Conservation (phyloP, 495 filamentous ascomycete genomes). For the Daldinia vernicosa region DNA sequence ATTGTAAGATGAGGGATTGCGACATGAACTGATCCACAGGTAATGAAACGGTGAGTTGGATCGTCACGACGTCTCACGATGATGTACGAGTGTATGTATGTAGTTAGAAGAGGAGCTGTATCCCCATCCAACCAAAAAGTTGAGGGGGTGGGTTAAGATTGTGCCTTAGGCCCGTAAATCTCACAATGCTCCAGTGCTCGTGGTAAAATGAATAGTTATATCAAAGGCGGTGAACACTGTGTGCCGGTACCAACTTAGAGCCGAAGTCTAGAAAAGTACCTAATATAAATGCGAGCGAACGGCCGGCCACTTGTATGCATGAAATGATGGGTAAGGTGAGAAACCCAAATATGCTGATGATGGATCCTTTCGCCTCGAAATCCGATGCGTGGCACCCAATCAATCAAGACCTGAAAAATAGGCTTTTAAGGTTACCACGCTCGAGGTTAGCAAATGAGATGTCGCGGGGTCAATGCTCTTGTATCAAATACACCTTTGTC, state of each 20-base stretch:
- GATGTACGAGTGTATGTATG: slow-evolving; percentile 27
- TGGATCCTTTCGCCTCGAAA: slow-evolving; percentile 40
- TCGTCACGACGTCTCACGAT: slow-evolving; percentile 38
- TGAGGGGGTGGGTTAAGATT: slow-evolving; percentile 19
- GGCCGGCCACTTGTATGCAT: slow-evolving; percentile 26
- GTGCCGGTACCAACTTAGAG: background rate
- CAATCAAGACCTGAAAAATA: slow-evolving; percentile 22
- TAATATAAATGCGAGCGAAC: slow-evolving; percentile 19
- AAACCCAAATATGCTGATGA: slow-evolving; percentile 30
- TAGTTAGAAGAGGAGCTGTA: slow-evolving; percentile 29
- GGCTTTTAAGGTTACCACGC: slow-evolving; percentile 7
- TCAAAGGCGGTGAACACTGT: slow-evolving; percentile 13
- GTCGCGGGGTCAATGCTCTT: slow-evolving; percentile 32
- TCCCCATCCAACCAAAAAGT: slow-evolving; percentile 22
- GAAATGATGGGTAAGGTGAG: slow-evolving; percentile 42
- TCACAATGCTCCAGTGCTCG: slow-evolving; percentile 24
- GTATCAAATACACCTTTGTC: slow-evolving; percentile 9
- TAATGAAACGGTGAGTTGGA: slow-evolving; percentile 41
- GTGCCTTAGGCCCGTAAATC: slow-evolving; percentile 31
- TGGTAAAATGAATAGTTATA: slow-evolving; percentile 8
- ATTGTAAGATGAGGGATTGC: slow-evolving; percentile 34
- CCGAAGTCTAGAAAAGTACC: slow-evolving; percentile 4
- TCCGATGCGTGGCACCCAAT: slow-evolving; percentile 39
- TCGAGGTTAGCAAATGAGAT: slow-evolving; percentile 38
- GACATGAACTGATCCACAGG: slow-evolving; percentile 40